phyloP scores from a whole-genome alignment of 139 green algal species.

The Volvox africanus region DNA sequence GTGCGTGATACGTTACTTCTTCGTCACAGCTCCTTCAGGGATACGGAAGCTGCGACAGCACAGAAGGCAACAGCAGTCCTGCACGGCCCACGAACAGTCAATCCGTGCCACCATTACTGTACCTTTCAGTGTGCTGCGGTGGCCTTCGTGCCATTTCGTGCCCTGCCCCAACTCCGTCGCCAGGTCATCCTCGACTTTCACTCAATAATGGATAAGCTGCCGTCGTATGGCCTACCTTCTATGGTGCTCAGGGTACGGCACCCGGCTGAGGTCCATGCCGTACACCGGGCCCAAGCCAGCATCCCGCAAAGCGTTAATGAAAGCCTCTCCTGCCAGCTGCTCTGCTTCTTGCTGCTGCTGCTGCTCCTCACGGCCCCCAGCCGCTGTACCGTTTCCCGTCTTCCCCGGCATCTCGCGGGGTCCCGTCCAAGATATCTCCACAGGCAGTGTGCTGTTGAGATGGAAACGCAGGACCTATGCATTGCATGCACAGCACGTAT shows the following conservation, averaged over 20 bases:
- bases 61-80: too few species aligned
- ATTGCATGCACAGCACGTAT: too few species aligned
- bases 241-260: slow-evolving; percentile 36
- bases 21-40: too few species aligned
- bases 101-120: too few species aligned
- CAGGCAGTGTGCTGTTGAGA: slow-evolving; percentile 5
- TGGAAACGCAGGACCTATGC: slow-evolving; percentile 27
- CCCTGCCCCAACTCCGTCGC: too few species aligned
- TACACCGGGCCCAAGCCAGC: slow-evolving; percentile 29
- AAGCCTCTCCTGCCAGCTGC: not conserved
- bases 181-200: too few species aligned
- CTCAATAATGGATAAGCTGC: too few species aligned
- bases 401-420: not conserved
- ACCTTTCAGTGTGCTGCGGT: too few species aligned
- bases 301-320: not conserved
- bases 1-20: not conserved
- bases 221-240: not conserved
- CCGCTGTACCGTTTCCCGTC: not conserved
- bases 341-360: not conserved
- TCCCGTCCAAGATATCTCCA: slow-evolving; percentile 20
- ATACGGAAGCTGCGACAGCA: too few species aligned
- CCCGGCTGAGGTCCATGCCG: slow-evolving; percentile 7
- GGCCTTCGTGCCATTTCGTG: too few species aligned
- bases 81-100: too few species aligned
- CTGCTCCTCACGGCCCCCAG: not conserved